Evolutionary conservation across 495 filamentous ascomycete species (phyloP).

Genomic region (Aspergillus nidulans): DNA sequence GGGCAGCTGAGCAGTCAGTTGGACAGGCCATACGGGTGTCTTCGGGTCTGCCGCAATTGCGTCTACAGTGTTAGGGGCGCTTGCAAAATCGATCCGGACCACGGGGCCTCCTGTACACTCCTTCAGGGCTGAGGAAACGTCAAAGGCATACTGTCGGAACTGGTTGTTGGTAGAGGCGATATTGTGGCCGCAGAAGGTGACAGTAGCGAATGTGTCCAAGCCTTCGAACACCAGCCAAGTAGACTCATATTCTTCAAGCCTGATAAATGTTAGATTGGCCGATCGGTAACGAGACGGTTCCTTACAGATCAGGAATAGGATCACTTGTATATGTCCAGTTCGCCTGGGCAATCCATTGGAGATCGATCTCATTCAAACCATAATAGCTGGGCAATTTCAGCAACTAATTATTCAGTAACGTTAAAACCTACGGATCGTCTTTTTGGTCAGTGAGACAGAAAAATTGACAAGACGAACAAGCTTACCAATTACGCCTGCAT

Average conservation of each 20-base stretch:
- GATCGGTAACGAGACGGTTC: background rate
- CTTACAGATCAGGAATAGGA: slow-evolving; percentile 45
- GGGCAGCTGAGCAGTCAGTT: slow-evolving; percentile 42
- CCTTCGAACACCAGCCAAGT: slow-evolving; percentile 62
- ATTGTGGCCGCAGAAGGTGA: slow-evolving; percentile 54
- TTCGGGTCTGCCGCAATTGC: slow-evolving; percentile 50
- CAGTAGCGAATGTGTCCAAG: slow-evolving; percentile 61
- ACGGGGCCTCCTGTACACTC: slow-evolving; percentile 39
- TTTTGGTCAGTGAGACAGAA: background rate
- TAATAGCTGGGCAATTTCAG: slow-evolving; percentile 30
- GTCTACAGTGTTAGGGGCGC: slow-evolving; percentile 49
- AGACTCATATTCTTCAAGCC: slow-evolving; percentile 21
- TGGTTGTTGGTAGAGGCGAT: slow-evolving; percentile 67
- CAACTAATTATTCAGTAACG: background rate
- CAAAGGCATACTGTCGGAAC: slow-evolving; percentile 67
- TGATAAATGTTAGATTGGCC: slow-evolving; percentile 14
- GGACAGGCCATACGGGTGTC: slow-evolving; percentile 49
- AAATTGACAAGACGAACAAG: background rate
- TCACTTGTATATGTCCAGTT: slow-evolving; percentile 64
- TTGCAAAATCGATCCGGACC: slow-evolving; percentile 54
- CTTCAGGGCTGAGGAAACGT: slow-evolving; percentile 50
- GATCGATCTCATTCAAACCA: slow-evolving; percentile 58
- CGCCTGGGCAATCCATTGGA: slow-evolving; percentile 55
- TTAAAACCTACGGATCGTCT: slow-evolving; percentile 47
- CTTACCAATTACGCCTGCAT: slow-evolving; percentile 46